Evolutionary conservation across 1,139 yeast species (phyloP).

Genomic region (Pichia sp.): DNA sequence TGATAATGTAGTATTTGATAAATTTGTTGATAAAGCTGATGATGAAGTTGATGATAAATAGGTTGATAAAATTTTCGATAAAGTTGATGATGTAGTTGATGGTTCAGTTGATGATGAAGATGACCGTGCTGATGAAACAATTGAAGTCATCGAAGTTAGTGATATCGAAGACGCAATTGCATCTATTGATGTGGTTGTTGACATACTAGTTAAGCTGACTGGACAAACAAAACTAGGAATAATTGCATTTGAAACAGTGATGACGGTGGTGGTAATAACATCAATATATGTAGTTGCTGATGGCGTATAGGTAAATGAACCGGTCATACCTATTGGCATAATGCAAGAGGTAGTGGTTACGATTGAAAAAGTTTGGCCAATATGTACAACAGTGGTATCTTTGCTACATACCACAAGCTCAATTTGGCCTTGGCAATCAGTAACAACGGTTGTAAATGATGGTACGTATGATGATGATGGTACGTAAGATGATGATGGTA

Average conservation of each 20-base stretch:
- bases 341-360: conserved; percentile 12
- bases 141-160: not conserved
- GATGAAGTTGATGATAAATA: too few relatives aligned
- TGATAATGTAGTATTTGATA: not conserved
- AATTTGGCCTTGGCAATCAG: conserved; percentile 8
- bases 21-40: not conserved
- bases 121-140: not conserved
- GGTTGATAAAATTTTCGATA: not conserved
- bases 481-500: not conserved
- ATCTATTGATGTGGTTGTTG: too few relatives aligned
- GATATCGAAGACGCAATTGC: not conserved
- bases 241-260: conserved; percentile 9
- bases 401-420: conserved; percentile 7
- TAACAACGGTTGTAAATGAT: not conserved
- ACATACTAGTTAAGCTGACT: too few relatives aligned
- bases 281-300: conserved; percentile 3
- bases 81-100: not conserved
- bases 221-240: conserved; percentile 12
- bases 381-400: conserved; percentile 1
- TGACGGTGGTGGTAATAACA: conserved; percentile 1
- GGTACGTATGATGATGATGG: not conserved
- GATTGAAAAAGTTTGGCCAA: conserved; percentile 1
- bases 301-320: conserved; percentile 10
- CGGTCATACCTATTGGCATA: conserved; percentile 6
- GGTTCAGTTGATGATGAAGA: not conserved